Base-by-base conservation (phyloP, 495 filamentous ascomycete genomes). In the Penicillium cinerascens region DNA sequence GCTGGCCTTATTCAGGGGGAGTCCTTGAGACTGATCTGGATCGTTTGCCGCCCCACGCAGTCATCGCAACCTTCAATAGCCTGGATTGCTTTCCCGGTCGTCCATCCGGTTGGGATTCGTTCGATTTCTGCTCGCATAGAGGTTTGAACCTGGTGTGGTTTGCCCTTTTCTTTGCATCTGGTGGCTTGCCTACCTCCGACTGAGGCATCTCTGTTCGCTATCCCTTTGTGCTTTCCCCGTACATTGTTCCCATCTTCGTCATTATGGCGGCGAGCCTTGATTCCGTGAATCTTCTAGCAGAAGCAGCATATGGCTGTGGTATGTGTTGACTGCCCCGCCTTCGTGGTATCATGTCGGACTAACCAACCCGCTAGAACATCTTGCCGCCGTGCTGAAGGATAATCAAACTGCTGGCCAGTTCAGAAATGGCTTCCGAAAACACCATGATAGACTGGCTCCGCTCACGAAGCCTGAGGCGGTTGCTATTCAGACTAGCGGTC, bases 291-390 rank as follows among this genome's bases (percentile, higher is more conserved):
- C 54, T 70, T 35, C 62, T 75, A 17, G 72, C 72, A 1, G 74
- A 77, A 55, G 68, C 74, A 3, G 71, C 69, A 39, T 77, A 64
- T 52, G 74, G 74, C 46, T 77, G 74, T 44, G 74, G 74, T 77
- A 71, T 58, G 74, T 61, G 13, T 18, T 25, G 6, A 26, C 25
- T 11, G 7, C n/a, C 37, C 16, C 15, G 2, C 38, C 10, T 33
- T 10, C 21, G 13, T 51, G 18, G 16, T 48, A 46, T 16, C 20
- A 20, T 35, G n/a, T 18, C 23, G 0, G 33, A 36, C 67, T 67
- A 49, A 67, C 54, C 25, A 17, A 33, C 25, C 16, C 8, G 33
- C 16, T 47, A 77, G 74, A 75, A 60, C 74, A 77, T 59, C 63
- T 77, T 58, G 70, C 71, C 16, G 46, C 63, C 6, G 43, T 70